Evolutionary conservation across 495 filamentous ascomycete genomes (phyloP).

Genomic region (Rostrohypoxylon terebratum): DNA sequence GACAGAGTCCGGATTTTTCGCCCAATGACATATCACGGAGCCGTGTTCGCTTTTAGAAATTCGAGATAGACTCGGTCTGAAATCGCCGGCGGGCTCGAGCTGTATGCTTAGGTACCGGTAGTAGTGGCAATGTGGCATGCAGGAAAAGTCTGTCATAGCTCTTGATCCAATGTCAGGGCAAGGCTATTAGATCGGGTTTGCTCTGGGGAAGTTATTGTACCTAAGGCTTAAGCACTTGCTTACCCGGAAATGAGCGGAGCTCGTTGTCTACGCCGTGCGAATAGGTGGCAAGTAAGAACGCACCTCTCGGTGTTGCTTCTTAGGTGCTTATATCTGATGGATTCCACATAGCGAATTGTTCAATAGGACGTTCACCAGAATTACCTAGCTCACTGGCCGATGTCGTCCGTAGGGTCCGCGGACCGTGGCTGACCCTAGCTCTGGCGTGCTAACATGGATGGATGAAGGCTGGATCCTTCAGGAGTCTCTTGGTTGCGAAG

Average conservation of each 20-base stretch:
- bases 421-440: background rate
- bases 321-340: slow-evolving; percentile 15
- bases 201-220: slow-evolving; percentile 14
- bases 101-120: slow-evolving; percentile 7
- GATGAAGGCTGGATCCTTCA: slow-evolving; percentile 33
- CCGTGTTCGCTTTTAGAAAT: slow-evolving; percentile 12
- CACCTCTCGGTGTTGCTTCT: slow-evolving; percentile 6
- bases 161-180: background rate
- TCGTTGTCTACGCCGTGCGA: slow-evolving; percentile 16
- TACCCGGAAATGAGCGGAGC: slow-evolving; percentile 23
- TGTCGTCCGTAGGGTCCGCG: slow-evolving; percentile 9
- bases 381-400: background rate
- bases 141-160: slow-evolving; percentile 1
- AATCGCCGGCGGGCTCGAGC: slow-evolving; percentile 4
- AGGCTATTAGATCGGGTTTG: slow-evolving; percentile 13
- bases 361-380: background rate
- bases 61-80: background rate
- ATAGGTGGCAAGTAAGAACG: slow-evolving; percentile 3
- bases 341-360: slow-evolving; percentile 17
- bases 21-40: slow-evolving; percentile 3
- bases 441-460: slow-evolving; percentile 29
- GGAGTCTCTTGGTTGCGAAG: slow-evolving; percentile 23
- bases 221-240: slow-evolving; percentile 20
- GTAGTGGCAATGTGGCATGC: too few species aligned
- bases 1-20: slow-evolving; percentile 1